These are phyloP conservation scores for Scytalidium lignicola DNA, from an alignment of 2,329 filamentous ascomycete genomes.

Conservation along the genomic window DNA sequence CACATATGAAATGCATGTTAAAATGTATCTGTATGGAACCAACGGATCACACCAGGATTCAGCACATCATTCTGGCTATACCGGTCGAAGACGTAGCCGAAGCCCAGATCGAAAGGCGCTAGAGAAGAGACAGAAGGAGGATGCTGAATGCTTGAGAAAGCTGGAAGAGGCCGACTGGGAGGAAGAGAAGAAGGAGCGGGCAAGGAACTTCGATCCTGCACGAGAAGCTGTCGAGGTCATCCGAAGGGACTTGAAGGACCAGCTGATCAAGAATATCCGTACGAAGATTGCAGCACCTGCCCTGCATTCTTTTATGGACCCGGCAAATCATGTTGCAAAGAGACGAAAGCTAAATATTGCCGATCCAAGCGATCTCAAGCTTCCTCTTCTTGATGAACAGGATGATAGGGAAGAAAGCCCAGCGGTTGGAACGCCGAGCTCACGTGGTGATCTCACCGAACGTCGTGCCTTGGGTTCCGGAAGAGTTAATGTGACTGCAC, in stretches of 20 bases:
- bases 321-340: constrained; percentile 73
- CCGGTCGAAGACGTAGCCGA: constrained; percentile 30
- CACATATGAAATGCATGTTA: constrained; percentile 90
- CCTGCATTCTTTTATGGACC: constrained; percentile 77
- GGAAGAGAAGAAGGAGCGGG: constrained; percentile 83
- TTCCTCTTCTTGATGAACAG: constrained; percentile 50
- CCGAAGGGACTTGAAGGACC: constrained; percentile 75
- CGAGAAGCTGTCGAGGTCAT: constrained; percentile 75
- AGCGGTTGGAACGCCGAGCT: constrained; percentile 60
- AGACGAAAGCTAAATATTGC: constrained; percentile 73
- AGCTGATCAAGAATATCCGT: constrained; percentile 83
- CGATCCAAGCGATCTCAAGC: constrained; percentile 58
- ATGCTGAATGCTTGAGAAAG: constrained; percentile 59
- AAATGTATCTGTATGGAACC: constrained; percentile 50
- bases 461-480: constrained; percentile 41
- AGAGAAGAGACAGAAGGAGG: constrained; percentile 54
- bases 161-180: constrained; percentile 81
- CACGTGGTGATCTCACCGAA: constrained; percentile 56
- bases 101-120: constrained; percentile 35
- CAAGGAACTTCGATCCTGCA: constrained; percentile 86
- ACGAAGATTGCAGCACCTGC: constrained; percentile 78
- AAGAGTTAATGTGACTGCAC: constrained; percentile 54
- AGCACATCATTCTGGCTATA: constrained; percentile 5
- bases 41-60: constrained; percentile 11
- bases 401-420: constrained; percentile 56